Evolutionary conservation across 352 stramenopile genomes (phyloP), one percentile per base, ranked within the genome.

Genomic region (Phytophthora agathidicida): DNA sequence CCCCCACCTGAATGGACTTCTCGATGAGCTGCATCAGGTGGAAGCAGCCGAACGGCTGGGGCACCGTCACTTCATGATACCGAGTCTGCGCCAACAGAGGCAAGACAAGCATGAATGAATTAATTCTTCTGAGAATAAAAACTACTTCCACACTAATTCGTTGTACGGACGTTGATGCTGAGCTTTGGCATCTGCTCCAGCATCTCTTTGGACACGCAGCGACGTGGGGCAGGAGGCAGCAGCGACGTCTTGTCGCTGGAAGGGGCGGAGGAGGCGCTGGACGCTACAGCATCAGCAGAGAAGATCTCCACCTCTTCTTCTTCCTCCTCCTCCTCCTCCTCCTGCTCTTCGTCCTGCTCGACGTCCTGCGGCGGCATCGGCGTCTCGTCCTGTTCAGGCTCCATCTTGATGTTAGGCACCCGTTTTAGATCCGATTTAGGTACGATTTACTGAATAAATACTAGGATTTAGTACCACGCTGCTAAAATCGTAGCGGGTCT

Each of bases 1-100:
- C 80, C 8, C 84, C 82, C 10, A 89, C 74, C 52, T 89, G 75
- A 39, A 92, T 92, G 11, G 77, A 90, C 48, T 86, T 86, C 32
- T 94, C 78, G 37, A 94, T 83, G 24, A 92, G 75, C 38, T 88
- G 78, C 80, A 94, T 89, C 31, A 94, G 52, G 36, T 91, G 71
- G 59, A 92, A 94, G 47, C 87, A 86, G 8, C 74, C 77, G 30
- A 92, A 88, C 14, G 78, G 78, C 45, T 77, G 66, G 27, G 65
- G 37, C 26, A 89, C 74, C 9, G 61, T 60, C 17, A 83, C 73
- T 49, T 91, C 74, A 28, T 84, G 68, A 54, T 88, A 88, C 8
- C 75, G 74, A 5, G 72, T 83, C 80, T 91, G 31, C 16, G 19
- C 5, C 24, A 3, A 23, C 17, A 17, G 11, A 28, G 26, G 36